These are phyloP conservation scores for Globisporangium uncinulatum DNA, from an alignment of 352 stramenopile species.

Conservation along the genomic window DNA sequence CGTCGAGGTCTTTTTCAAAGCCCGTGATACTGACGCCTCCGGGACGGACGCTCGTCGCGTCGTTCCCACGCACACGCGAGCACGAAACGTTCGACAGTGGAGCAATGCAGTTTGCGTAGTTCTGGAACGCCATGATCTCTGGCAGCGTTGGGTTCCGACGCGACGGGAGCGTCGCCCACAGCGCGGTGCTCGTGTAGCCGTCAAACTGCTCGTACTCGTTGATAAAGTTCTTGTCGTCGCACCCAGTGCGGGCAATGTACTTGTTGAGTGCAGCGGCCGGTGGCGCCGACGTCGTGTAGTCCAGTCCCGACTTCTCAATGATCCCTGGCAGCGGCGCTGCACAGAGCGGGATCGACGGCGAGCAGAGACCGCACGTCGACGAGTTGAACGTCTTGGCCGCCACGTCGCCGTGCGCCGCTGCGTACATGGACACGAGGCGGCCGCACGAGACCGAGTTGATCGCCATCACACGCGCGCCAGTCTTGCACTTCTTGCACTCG, in stretches of 20 bases:
- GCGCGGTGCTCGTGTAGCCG: constrained; percentile 24
- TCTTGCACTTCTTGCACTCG: constrained; percentile 43
- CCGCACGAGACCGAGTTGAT: constrained; percentile 42
- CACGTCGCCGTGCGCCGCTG: constrained; percentile 24
- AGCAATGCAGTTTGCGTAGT: constrained; percentile 48
- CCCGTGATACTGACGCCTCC: constrained; percentile 38
- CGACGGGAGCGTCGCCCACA: constrained; percentile 38
- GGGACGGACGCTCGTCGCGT: constrained; percentile 39
- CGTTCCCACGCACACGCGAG: constrained; percentile 39
- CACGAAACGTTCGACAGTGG: constrained; percentile 49
- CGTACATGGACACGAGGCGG: constrained; percentile 32
- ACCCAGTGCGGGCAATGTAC: constrained; percentile 44
- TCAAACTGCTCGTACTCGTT: constrained; percentile 53
- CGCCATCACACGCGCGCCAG: constrained; percentile 29
- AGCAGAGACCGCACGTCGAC: constrained; percentile 36
- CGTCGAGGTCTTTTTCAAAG: constrained; percentile 32
- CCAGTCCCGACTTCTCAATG: constrained; percentile 41
- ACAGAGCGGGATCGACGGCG: constrained; percentile 30
- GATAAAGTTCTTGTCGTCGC: constrained; percentile 45
- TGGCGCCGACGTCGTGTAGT: constrained; percentile 34
- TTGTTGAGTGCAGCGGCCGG: constrained; percentile 19
- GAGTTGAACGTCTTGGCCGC: constrained; percentile 25
- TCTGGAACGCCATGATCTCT: constrained; percentile 39
- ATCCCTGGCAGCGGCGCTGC: constrained; percentile 48
- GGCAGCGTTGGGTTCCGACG: constrained; percentile 42